Evolutionary conservation across 192 early-diverging fungal genomes (phyloP), one percentile per base, ranked within the genome.

Genomic region (Blastocladiella britannica): DNA sequence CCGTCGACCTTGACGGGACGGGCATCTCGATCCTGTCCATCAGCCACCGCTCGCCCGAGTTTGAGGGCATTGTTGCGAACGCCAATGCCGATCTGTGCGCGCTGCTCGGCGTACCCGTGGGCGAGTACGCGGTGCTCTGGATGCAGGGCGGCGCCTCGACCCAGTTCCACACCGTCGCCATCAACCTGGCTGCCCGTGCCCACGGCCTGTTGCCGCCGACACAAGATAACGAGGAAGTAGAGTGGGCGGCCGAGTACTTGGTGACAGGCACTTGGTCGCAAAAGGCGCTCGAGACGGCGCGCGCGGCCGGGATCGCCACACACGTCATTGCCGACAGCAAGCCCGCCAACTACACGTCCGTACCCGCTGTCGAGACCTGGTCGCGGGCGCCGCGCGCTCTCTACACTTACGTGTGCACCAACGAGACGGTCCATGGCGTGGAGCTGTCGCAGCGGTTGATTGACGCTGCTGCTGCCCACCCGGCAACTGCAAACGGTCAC

Each of bases 391-490:
- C 81, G 5, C 71, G 85, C 56, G 82, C 86, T 18, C 84, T 88
- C 26, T 98, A 83, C 62, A 80, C 95, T 9, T 98, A 91, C 66
- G 93, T 93, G 67, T 93, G 90, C 72, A 87, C 91, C 66, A 98
- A 98, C 67, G 95, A 98, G 69, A 98, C 95, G 1, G 83, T 98
- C 47, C 87, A 98, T 61, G 95, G 95, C 24, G 83, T 96, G 28
- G 89, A 96, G 68, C 37, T 47, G 2, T n/a, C n/a, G n/a, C n/a
- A n/a, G n/a, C n/a, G n/a, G n/a, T 83, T 86, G 60, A 65, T 67
- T 12, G 62, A 56, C 26, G 65, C 80, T 4, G 80, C 83, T 8
- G 62, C 74, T 7, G 51, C 70, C 6, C 69, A 79, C 60, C 57
- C 72, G 1, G 20, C 7, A 20, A 20, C 43, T 47, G 43, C 43